phyloP scores from a whole-genome alignment of 345 rosid genomes.

The Euphorbia tirucalli region DNA sequence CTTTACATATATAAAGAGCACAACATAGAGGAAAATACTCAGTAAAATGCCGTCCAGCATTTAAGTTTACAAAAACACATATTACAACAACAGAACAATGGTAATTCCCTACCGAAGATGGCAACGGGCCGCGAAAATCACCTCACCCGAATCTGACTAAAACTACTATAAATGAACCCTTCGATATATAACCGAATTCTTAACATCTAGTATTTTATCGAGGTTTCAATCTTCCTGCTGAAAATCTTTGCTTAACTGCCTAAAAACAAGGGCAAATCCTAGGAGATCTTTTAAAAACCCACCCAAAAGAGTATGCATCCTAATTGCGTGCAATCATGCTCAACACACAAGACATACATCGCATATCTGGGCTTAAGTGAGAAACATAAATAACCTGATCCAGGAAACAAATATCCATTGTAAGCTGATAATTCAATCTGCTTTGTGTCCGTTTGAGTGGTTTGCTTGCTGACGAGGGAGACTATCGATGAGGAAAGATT shows the following conservation, averaged over 20 bases:
- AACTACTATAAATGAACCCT: too few species aligned
- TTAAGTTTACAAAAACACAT: too few species aligned
- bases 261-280: background rate
- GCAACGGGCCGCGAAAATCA: background rate
- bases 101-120: background rate
- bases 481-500: slow-evolving; percentile 54
- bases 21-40: too few species aligned
- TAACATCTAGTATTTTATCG: too few species aligned
- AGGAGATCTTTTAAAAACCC: background rate
- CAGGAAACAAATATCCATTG: background rate
- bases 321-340: background rate
- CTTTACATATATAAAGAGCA: too few species aligned
- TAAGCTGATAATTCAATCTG: slow-evolving; percentile 27
- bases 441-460: slow-evolving; percentile 32
- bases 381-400: background rate
- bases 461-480: slow-evolving; percentile 23
- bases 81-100: background rate
- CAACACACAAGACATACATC: background rate
- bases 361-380: background rate
- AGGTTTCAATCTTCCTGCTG: background rate
- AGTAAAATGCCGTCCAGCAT: too few species aligned
- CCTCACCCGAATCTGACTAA: background rate
- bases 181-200: too few species aligned
- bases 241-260: background rate
- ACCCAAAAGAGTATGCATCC: background rate